Conservation (phyloP, 1,284 basidiomycete genomes). For the Malassezia globosa region DNA sequence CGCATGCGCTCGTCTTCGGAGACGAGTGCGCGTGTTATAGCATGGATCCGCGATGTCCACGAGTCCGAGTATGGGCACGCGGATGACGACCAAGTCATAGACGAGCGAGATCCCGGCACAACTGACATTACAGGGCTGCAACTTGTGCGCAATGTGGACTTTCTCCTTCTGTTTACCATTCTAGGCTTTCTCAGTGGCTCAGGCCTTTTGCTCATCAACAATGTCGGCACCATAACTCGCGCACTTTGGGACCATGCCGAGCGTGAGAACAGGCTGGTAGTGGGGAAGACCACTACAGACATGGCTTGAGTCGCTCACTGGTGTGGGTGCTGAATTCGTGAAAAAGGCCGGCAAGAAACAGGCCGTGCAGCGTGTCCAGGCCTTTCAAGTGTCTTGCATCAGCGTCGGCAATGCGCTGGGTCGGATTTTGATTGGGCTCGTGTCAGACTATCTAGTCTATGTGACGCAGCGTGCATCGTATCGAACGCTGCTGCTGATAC, state of each 20-base stretch:
- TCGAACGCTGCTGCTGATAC: slow-evolving; percentile 34
- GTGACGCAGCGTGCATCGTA: slow-evolving; percentile 17
- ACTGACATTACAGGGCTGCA: slow-evolving; percentile 50
- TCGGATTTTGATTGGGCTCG: slow-evolving; percentile 63
- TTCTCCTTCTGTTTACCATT: slow-evolving; percentile 63
- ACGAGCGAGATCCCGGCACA: slow-evolving; percentile 1
- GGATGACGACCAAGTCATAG: background rate
- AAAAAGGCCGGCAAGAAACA: slow-evolving; percentile 54
- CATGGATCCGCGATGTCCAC: slow-evolving; percentile 13
- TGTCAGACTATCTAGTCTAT: slow-evolving; percentile 55
- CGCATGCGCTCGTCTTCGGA: slow-evolving; percentile 23
- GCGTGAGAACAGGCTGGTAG: background rate
- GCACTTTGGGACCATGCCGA: slow-evolving; percentile 59
- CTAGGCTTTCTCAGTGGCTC: slow-evolving; percentile 71
- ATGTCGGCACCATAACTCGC: slow-evolving; percentile 81
- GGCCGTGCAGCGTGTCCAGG: slow-evolving; percentile 64
- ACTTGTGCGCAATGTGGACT: slow-evolving; percentile 55
- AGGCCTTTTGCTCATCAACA: slow-evolving; percentile 88
- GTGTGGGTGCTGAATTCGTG: background rate
- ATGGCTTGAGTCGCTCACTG: background rate
- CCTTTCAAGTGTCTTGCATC: slow-evolving; percentile 61
- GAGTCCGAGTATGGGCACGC: background rate
- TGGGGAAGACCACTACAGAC: background rate
- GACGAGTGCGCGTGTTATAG: slow-evolving; percentile 25
- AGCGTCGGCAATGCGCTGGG: slow-evolving; percentile 74